A percentile compares a stretch with the other conserved stretches of the same genome.
phyloP scores from a whole-genome alignment of 164 flowering plant genomes.

The Piper longum region DNA sequence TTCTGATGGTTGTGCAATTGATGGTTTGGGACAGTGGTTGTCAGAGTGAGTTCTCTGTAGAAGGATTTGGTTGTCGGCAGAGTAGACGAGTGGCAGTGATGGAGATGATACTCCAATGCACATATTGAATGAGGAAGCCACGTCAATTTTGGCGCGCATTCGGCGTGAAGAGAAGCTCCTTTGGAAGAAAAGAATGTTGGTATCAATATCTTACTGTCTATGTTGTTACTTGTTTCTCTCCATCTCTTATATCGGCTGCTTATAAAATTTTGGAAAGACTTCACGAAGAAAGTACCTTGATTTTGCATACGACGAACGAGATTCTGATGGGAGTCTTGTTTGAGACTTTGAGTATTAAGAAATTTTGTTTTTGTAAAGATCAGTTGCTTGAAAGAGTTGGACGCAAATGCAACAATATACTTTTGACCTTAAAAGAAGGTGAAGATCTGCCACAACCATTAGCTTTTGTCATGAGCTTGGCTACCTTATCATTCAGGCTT shows the following conservation, averaged over 20 bases:
- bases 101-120: conserved; percentile 1
- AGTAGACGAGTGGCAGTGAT: too few relatives aligned
- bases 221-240: conserved; percentile 7
- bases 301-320: conserved; percentile 50
- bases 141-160: conserved; percentile 3
- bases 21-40: too few relatives aligned
- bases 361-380: conserved; percentile 8
- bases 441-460: conserved; percentile 38
- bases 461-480: conserved; percentile 58
- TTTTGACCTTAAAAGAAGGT: conserved; percentile 25
- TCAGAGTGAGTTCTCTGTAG: too few relatives aligned
- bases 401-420: conserved; percentile 23
- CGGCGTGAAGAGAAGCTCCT: conserved; percentile 11
- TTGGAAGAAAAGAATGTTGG: conserved; percentile 9
- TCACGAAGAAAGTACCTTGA: conserved; percentile 21
- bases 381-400: conserved; percentile 21
- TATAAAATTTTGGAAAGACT: conserved; percentile 32
- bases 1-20: too few relatives aligned
- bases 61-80: too few relatives aligned
- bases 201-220: background rate
- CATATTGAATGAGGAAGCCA: conserved; percentile 1
- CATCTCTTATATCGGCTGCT: conserved; percentile 25
- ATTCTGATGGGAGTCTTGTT: conserved; percentile 27
- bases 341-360: conserved; percentile 23
- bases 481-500: conserved; percentile 29